Percentiles rank a stretch among this genome's conserved stretches.
phyloP scores from a whole-genome alignment of 2,329 filamentous ascomycete species.

The Berkeleyomyces rouxiae region DNA sequence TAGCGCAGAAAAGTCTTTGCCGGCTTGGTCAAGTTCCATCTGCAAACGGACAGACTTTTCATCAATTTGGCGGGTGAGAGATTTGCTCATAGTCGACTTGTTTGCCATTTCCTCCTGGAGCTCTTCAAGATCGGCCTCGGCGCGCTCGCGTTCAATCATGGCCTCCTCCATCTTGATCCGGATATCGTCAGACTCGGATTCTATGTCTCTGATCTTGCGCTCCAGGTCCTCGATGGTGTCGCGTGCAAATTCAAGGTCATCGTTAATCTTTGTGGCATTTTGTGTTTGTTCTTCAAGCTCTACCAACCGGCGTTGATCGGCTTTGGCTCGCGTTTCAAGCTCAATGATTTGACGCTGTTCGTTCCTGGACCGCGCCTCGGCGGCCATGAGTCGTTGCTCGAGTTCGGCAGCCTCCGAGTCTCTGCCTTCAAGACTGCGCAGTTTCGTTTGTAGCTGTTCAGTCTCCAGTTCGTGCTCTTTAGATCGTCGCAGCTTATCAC shows the following conservation, averaged over 20 bases:
- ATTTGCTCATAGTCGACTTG: slow-evolving; percentile 61
- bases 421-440: slow-evolving; percentile 7
- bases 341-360: slow-evolving; percentile 33
- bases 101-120: slow-evolving; percentile 64
- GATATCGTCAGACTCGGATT: slow-evolving; percentile 37
- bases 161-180: slow-evolving; percentile 39
- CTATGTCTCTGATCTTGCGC: slow-evolving; percentile 34
- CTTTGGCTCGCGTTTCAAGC: slow-evolving; percentile 44
- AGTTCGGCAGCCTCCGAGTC: slow-evolving; percentile 19
- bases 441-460: slow-evolving; percentile 3
- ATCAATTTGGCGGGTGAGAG: slow-evolving; percentile 57
- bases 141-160: slow-evolving; percentile 35
- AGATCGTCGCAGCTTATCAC: slow-evolving; percentile 5
- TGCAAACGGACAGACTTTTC: slow-evolving; percentile 52
- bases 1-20: slow-evolving; percentile 32
- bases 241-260: slow-evolving; percentile 38
- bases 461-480: slow-evolving; percentile 11
- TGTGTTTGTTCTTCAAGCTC: slow-evolving; percentile 38
- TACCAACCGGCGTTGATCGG: slow-evolving; percentile 31
- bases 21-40: slow-evolving; percentile 41
- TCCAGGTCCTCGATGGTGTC: slow-evolving; percentile 44
- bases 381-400: slow-evolving; percentile 29
- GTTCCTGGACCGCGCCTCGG: slow-evolving; percentile 42
- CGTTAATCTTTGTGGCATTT: slow-evolving; percentile 20
- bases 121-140: slow-evolving; percentile 43